Evolutionary conservation across 2,329 filamentous ascomycete species (phyloP).

Genomic region (Phialophora expanda): DNA sequence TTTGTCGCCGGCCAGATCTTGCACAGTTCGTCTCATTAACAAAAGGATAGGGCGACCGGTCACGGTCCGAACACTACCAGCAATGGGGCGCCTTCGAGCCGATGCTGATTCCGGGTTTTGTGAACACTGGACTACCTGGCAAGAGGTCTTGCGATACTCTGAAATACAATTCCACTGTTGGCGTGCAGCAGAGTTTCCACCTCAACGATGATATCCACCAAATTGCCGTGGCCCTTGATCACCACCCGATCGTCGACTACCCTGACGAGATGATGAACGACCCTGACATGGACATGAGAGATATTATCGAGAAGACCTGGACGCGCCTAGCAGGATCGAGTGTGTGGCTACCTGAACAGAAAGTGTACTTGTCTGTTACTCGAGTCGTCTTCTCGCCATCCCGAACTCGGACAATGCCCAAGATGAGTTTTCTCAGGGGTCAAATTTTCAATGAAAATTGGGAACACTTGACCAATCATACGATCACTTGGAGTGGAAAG

Average conservation of each 20-base stretch:
- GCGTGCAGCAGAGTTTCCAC: constrained; percentile 39
- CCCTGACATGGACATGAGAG: constrained; percentile 22
- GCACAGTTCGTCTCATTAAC: constrained; percentile 5
- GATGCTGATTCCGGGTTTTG: constrained; percentile 31
- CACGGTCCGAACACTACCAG: constrained; percentile 31
- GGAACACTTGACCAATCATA: constrained; percentile 39
- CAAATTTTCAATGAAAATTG: constrained; percentile 40
- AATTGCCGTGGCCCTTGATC: constrained; percentile 31
- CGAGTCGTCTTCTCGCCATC: constrained; percentile 37
- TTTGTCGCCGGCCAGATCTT: background rate
- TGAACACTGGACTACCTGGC: constrained; percentile 34
- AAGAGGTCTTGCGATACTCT: constrained; percentile 34
- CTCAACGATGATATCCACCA: constrained; percentile 40
- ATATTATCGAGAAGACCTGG: constrained; percentile 35
- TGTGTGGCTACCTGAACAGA: constrained; percentile 37
- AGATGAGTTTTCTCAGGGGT: constrained; percentile 40
- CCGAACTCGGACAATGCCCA: constrained; percentile 33
- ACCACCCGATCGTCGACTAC: constrained; percentile 35
- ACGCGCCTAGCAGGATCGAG: constrained; percentile 36
- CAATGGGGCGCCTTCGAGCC: constrained; percentile 35
- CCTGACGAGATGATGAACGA: constrained; percentile 32
- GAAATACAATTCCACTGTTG: constrained; percentile 33
- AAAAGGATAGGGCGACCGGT: constrained; percentile 22
- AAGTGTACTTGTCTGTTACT: constrained; percentile 36
- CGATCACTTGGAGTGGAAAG: constrained; percentile 37